Base-by-base conservation (phyloP, 2,329 filamentous ascomycete genomes). In the Tolypocladium tropicale region DNA sequence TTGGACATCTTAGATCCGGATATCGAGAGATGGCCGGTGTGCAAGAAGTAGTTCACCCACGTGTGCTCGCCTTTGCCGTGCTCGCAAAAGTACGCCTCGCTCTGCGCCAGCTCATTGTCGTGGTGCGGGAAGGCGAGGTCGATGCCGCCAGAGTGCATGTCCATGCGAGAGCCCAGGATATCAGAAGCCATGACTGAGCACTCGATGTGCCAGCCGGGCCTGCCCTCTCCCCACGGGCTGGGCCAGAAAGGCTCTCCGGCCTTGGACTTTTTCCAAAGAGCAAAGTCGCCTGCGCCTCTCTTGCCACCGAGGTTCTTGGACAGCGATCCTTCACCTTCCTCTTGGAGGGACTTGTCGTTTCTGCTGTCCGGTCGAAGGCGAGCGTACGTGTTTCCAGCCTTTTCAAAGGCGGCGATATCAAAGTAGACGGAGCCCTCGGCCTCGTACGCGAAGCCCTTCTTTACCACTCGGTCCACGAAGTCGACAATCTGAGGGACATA, bases 161-260 rank as follows among this genome's bases (percentile, higher is more conserved):
- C 93, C 77, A 97, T 91, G 59, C 86, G 81, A 32, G 84, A 79
- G 6, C 92, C 92, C 1, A 97, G 76, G n/a, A 91, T 81, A 60
- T 92, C 89, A 2, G 89, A 93, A 0, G 92, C 91, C 93, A 97
- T 96, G 18, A 91, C 91, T 1, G 88, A 92, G 83, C 93, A 96
- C 74, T 96, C 92, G 65, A 96, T 96, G 67, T 96, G 93, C 93
- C 93, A 97, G 21, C 93, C 93, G 1, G 93, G 93, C 49, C 93
- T 80, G 5, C 92, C 92, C 56, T 85, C 79, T 5, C 93, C 91
- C 92, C 93, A 97, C 4, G 85, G 84, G 63, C 88, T 94, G 6
- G 84, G 78, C 93, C 93, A 97, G 61, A 83, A 88, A 0, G 93
- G 93, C 76, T 97, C 93, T 48, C 93, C 93, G 16, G 89, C 83